Percentiles rank a stretch among this genome's conserved stretches.
phyloP scores from a whole-genome alignment of 148 eudicot genomes.

The Rhododendron ferrugineum region DNA sequence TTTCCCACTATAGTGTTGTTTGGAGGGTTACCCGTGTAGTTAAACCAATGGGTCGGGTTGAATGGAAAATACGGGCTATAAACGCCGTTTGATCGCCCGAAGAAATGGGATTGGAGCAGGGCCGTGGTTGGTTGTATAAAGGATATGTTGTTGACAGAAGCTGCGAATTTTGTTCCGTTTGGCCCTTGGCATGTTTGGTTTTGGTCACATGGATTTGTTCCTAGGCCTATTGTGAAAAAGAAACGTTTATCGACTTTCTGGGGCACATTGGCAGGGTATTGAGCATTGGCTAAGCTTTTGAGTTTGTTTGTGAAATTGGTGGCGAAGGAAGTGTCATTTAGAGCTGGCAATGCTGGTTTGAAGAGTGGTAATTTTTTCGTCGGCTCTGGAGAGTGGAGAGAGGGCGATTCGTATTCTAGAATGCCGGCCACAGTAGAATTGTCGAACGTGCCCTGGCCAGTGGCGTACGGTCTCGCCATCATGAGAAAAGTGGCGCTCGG shows the following conservation, averaged over 20 bases:
- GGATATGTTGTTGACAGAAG: constrained; percentile 25
- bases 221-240: constrained; percentile 60
- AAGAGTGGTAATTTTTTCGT: constrained; percentile 41
- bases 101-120: constrained; percentile 28
- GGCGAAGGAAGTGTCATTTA: constrained; percentile 50
- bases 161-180: constrained; percentile 34
- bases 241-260: constrained; percentile 36
- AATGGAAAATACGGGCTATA: constrained; percentile 25
- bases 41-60: constrained; percentile 28
- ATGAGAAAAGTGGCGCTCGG: constrained; percentile 52
- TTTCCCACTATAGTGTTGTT: constrained; percentile 29
- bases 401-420: constrained; percentile 35
- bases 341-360: constrained; percentile 47
- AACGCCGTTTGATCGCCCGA: constrained; percentile 23
- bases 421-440: constrained; percentile 59
- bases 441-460: constrained; percentile 58
- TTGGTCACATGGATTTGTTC: constrained; percentile 50
- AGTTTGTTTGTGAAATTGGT: constrained; percentile 37
- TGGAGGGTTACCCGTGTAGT: constrained; percentile 28
- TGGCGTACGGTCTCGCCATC: constrained; percentile 56
- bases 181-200: constrained; percentile 36
- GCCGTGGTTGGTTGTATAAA: constrained; percentile 23
- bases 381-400: neutral
- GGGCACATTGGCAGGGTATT: constrained; percentile 67
- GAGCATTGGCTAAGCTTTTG: constrained; percentile 43